phyloP scores from a whole-genome alignment of 331 rosid species.

The Prunus yedoensis region DNA sequence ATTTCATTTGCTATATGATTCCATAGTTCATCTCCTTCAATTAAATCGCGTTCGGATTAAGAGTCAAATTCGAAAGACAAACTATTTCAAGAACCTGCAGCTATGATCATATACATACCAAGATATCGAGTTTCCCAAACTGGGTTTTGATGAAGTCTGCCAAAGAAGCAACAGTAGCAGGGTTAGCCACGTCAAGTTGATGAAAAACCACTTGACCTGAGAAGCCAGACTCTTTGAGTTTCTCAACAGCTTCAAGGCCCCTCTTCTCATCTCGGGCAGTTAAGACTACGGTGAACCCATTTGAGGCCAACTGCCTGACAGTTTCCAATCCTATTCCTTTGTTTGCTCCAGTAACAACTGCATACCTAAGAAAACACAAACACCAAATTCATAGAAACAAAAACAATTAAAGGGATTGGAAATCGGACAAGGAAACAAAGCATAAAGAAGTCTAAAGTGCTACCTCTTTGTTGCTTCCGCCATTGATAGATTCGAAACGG shows the following conservation, averaged over 20 bases:
- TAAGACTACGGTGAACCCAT: slow-evolving; percentile 42
- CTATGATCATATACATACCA: slow-evolving; percentile 31
- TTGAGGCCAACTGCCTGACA: slow-evolving; percentile 47
- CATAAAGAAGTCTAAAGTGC: too few relatives aligned
- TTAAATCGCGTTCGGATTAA: too few relatives aligned
- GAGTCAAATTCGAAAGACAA: neutral
- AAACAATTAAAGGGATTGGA: too few relatives aligned
- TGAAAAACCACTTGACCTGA: slow-evolving; percentile 45
- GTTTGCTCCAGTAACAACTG: slow-evolving; percentile 57
- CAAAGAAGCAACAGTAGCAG: slow-evolving; percentile 39
- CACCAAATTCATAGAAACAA: neutral
- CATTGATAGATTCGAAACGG: neutral
- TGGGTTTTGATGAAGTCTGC: slow-evolving; percentile 41
- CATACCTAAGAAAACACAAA: slow-evolving; percentile 36
- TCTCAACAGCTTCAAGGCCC: slow-evolving; percentile 47
- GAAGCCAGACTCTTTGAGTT: slow-evolving; percentile 33
- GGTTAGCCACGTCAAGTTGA: slow-evolving; percentile 60
- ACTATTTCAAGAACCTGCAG: too few relatives aligned
- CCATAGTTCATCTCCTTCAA: too few relatives aligned
- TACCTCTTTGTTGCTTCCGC: slow-evolving; percentile 14
- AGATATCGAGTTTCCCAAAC: slow-evolving; percentile 60
- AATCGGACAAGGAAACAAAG: neutral
- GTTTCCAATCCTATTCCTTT: slow-evolving; percentile 58
- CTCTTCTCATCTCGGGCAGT: slow-evolving; percentile 54
- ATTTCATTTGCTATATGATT: too few relatives aligned